These are phyloP conservation scores for Pulicaria dysenterica DNA, from an alignment of 129 eudicot species.

Conservation along the genomic window DNA sequence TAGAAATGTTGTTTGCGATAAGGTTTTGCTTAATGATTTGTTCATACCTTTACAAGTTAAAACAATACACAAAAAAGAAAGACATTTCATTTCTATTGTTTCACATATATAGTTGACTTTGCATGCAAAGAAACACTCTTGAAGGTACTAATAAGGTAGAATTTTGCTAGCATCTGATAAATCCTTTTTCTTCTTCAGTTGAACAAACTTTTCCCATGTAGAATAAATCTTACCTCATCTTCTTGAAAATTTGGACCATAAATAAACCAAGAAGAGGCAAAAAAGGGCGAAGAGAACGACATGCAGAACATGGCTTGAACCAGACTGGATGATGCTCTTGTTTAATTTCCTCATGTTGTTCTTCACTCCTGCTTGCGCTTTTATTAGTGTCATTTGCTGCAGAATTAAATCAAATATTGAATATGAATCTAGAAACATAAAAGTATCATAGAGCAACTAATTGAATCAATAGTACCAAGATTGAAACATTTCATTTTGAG, in stretches of 20 bases:
- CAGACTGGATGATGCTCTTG: slow-evolving; percentile 63
- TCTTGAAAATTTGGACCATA: slow-evolving; percentile 58
- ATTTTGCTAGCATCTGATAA: slow-evolving; percentile 12
- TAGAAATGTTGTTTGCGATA: too few species aligned
- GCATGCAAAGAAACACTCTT: slow-evolving; percentile 14
- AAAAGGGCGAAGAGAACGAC: slow-evolving; percentile 74
- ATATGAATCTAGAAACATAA: too few species aligned
- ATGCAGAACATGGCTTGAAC: slow-evolving; percentile 69
- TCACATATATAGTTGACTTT: background rate
- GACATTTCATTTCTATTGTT: background rate
- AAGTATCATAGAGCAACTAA: too few species aligned
- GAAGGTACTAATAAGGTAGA: slow-evolving; percentile 2
- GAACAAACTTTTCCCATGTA: slow-evolving; percentile 1
- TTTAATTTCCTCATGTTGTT: slow-evolving; percentile 79
- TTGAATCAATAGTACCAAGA: too few species aligned
- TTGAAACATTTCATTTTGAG: too few species aligned
- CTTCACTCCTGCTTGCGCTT: slow-evolving; percentile 83
- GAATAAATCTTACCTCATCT: slow-evolving; percentile 36
- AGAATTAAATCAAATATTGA: background rate
- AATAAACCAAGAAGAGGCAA: slow-evolving; percentile 55
- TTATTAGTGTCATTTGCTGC: slow-evolving; percentile 80
- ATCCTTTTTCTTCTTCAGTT: slow-evolving; percentile 22
- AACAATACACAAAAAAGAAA: background rate
- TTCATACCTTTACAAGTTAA: too few species aligned
- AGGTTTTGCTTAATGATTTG: too few species aligned